These are phyloP conservation scores for Furcasterigmium furcatum DNA, from an alignment of 2,329 filamentous ascomycete genomes.

Conservation along the genomic window DNA sequence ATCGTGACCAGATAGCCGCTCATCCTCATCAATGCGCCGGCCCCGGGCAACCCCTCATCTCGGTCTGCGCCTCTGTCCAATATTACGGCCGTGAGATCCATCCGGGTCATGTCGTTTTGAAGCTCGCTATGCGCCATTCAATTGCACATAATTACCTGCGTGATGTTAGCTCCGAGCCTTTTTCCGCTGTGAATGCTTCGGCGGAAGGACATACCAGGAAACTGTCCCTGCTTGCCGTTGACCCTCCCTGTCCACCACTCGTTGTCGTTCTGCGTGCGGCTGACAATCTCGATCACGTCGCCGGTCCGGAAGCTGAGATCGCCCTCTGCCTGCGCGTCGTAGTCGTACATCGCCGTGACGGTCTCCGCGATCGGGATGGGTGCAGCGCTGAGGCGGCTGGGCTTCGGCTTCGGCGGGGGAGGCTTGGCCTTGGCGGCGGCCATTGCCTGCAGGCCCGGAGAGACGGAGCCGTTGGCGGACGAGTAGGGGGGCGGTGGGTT, in stretches of 20 bases:
- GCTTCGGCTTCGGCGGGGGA: constrained; percentile 75
- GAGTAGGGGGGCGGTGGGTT: constrained; percentile 73
- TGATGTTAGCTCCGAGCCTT: constrained; percentile 16
- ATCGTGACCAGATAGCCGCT: too few relatives aligned
- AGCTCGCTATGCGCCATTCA: neutral
- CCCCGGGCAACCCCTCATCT: too few relatives aligned
- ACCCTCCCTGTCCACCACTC: constrained; percentile 95
- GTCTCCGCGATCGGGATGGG: constrained; percentile 69
- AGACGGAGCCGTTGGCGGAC: constrained; percentile 27
- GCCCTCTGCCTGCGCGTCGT: constrained; percentile 90
- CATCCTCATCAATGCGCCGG: too few relatives aligned
- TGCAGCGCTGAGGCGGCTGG: constrained; percentile 63
- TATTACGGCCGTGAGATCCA: too few relatives aligned
- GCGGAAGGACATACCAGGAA: constrained; percentile 70
- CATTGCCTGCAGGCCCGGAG: constrained; percentile 39
- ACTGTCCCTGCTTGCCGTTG: constrained; percentile 80
- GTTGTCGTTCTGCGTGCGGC: constrained; percentile 82
- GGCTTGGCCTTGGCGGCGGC: constrained; percentile 63
- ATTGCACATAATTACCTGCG: constrained; percentile 46
- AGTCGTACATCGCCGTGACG: constrained; percentile 91
- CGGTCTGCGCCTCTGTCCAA: too few relatives aligned
- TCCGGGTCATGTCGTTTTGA: too few relatives aligned
- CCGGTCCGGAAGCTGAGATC: constrained; percentile 88
- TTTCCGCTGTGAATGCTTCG: neutral
- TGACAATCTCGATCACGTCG: constrained; percentile 85